Base-by-base conservation (phyloP, 2,329 filamentous ascomycete genomes). In the Fusarium sambucinum region DNA sequence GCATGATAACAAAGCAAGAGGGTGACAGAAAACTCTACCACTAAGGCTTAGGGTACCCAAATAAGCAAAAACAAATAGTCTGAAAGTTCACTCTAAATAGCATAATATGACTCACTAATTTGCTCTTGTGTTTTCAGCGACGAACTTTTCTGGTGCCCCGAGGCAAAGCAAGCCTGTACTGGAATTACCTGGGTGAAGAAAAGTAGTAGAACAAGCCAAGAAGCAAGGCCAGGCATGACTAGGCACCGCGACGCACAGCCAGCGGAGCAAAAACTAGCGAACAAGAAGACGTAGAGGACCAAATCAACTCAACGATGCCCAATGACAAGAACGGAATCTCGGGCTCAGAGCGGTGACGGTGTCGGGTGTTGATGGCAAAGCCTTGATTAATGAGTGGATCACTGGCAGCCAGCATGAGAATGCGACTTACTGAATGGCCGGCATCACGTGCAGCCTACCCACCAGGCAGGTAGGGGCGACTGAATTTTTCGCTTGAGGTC, bases 401-500 rank as follows among this genome's bases (percentile, higher is more conserved):
- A 38, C 47, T 56, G 29, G 37, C 52, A 57, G 37, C 45, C 53
- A 25, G 23, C 46, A 61, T 35, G 21, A 63, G 52, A 51, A 51
- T 50, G 63, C 35, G 59, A 68, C 35, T 59, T 56, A 60, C 59
- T 69, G 66, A 38, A 38, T 38, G 64, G 59, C 52, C 47, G 23
- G 72, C 51, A 73, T 80, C 78, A 80, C 78, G 78, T 80, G 78
- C 75, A 66, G 59, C 45, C 63, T 68, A 58, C 63, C 74, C 72
- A 70, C 74, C 35, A 37, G n/a, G 27, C 40, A 61, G 52, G 59
- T 46, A 61, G 71, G 69, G 74, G 72, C 75, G 77, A 78, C 75
- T 80, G 80, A 82, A 79, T 78, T 82, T 82, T 82, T 81, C 78
- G 77, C 78, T 77, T 77, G 74, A 75, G 61, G 72, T 72, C 73